Conservation (phyloP, 164 flowering plant species). For the Litsea cubeba region DNA sequence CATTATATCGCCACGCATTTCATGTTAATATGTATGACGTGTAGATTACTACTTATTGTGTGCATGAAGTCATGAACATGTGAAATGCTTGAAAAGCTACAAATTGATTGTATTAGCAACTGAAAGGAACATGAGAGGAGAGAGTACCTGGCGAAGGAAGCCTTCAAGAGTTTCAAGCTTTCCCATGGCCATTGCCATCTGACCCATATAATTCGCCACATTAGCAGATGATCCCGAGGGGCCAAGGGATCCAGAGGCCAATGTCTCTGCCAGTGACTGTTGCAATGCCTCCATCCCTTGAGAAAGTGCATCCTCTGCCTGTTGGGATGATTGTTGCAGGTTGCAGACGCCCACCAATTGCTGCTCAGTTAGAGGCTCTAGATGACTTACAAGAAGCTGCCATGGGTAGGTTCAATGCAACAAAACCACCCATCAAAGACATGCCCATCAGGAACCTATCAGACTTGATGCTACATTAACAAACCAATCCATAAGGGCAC, state of each 20-base stretch:
- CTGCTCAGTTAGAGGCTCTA: slow-evolving; percentile 87
- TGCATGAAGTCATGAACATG: slow-evolving; percentile 1
- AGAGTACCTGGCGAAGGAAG: slow-evolving; percentile 65
- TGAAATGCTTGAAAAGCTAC: not conserved
- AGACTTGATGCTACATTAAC: not conserved
- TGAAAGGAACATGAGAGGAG: not conserved
- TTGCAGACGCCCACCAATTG: slow-evolving; percentile 60
- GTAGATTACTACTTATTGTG: not conserved
- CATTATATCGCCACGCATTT: too few relatives aligned
- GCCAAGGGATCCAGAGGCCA: slow-evolving; percentile 58
- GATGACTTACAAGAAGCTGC: slow-evolving; percentile 70
- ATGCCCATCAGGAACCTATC: not conserved
- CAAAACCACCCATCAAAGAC: not conserved
- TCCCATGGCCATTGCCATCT: slow-evolving; percentile 96
- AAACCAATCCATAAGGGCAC: too few relatives aligned
- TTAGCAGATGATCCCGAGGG: slow-evolving; percentile 64
- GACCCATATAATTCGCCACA: slow-evolving; percentile 90
- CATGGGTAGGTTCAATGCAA: slow-evolving; percentile 9
- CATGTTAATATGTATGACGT: too few relatives aligned
- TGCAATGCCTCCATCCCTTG: slow-evolving; percentile 91
- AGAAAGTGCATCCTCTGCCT: slow-evolving; percentile 87
- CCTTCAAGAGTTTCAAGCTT: slow-evolving; percentile 80
- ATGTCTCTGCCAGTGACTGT: slow-evolving; percentile 75
- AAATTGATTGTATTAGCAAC: not conserved
- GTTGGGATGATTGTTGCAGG: slow-evolving; percentile 83